Base-by-base conservation (phyloP, 192 early-diverging fungal species). In the Backusella westeae region DNA sequence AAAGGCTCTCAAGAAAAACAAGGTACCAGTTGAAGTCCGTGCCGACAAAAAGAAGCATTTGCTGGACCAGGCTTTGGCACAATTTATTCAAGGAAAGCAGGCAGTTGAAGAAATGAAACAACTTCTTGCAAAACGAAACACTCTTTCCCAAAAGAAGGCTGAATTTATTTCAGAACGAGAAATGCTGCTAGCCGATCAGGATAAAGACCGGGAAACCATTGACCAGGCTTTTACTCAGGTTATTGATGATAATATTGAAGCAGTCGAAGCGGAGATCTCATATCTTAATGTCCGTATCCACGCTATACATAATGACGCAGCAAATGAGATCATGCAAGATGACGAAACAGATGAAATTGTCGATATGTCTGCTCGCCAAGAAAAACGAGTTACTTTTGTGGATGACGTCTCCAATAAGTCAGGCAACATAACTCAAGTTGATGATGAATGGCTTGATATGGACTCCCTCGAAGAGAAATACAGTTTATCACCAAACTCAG, bases 221-320 rank as follows among this genome's bases (percentile, higher is more conserved):
- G 71, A 65, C 46, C 72, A 75, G 12, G 80, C 80, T 2, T 63
- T 80, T 8, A 75, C 77, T 14, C 85, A 86, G 73, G 81, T 85
- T 63, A 85, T 89, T 81, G 87, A 89, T 73, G 88, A 89, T 19
- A 81, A 80, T 17, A 68, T 89, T 52, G 81, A 84, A 46, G 78
- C 84, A 42, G 88, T 89, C 41, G 80, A 79, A 59, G 85, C 86
- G 7, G 88, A 89, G 56, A 78, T 89, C 36, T 65, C 81, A 21
- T 87, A 85, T 44, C 77, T 89, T 34, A 85, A 86, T 75, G 83
- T 83, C 29, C 80, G 83, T 10, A 87, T 89, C 75, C 76, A 73
- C 39, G 81, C 81, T 19, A 70, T 89, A n/a, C 84, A 87, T 59
- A 75, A 83, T 69, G 87, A 88, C 26, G 82, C 84, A 1, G 85